Evolutionary conservation across 345 rosid species (phyloP).

Genomic region (Populus davidiana): DNA sequence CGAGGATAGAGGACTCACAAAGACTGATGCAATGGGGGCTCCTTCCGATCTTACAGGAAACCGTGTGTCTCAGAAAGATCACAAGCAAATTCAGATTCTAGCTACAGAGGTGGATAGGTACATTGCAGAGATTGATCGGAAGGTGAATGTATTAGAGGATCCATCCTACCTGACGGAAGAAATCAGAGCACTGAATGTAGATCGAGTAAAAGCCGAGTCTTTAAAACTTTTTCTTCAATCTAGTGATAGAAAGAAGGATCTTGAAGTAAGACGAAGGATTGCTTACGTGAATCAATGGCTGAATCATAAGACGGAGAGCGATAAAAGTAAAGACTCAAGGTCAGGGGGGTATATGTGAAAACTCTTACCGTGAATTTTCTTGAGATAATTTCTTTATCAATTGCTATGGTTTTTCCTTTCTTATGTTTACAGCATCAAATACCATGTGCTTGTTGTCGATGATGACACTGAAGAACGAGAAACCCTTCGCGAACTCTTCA

Average conservation of each 20-base stretch:
- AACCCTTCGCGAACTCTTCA: not conserved
- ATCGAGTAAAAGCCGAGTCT: not conserved
- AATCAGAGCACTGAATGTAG: not conserved
- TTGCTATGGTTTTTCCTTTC: too few species aligned
- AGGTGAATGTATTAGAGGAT: not conserved
- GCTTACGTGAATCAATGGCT: not conserved
- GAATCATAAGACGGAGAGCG: not conserved
- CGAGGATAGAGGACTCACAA: too few species aligned
- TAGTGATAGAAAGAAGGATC: not conserved
- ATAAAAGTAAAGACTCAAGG: too few species aligned
- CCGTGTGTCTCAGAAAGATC: too few species aligned
- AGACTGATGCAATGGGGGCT: too few species aligned
- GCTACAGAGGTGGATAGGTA: not conserved
- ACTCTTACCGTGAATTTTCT: too few species aligned
- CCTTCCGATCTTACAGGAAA: too few species aligned
- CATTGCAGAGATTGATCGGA: not conserved
- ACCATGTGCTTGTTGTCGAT: not conserved
- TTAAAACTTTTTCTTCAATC: not conserved
- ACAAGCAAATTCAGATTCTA: not conserved
- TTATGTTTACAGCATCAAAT: not conserved
- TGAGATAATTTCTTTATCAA: too few species aligned
- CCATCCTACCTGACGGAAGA: not conserved
- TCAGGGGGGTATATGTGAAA: too few species aligned
- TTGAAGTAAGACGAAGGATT: not conserved
- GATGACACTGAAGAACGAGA: not conserved